These are phyloP conservation scores for Protomyces inundatus DNA, from an alignment of 1,139 yeast genomes.

Conservation along the genomic window DNA sequence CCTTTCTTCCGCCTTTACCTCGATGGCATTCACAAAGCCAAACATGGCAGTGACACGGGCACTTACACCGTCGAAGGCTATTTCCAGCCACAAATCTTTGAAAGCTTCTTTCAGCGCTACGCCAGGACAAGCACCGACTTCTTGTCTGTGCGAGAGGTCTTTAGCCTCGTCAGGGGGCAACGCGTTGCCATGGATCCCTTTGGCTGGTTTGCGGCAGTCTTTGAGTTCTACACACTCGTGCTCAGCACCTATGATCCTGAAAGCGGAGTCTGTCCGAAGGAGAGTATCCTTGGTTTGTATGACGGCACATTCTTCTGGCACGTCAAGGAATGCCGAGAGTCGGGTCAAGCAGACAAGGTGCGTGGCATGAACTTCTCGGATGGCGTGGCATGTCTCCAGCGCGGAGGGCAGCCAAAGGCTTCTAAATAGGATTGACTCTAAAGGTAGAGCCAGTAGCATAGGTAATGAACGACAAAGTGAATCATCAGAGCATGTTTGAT, in stretches of 20 bases:
- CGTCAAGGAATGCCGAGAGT: slow-evolving; percentile 9
- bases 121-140: slow-evolving; percentile 1
- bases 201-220: slow-evolving; percentile 25
- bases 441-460: too few species aligned
- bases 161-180: slow-evolving; percentile 13
- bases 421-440: not conserved
- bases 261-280: slow-evolving; percentile 12
- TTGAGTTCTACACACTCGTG: slow-evolving; percentile 24
- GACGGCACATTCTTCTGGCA: slow-evolving; percentile 22
- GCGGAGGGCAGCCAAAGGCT: not conserved
- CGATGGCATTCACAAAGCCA: slow-evolving; percentile 25
- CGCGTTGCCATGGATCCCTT: slow-evolving; percentile 24
- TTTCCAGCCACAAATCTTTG: slow-evolving; percentile 21
- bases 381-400: slow-evolving; percentile 5
- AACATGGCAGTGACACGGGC: slow-evolving; percentile 24
- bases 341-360: not conserved
- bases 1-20: slow-evolving; percentile 24
- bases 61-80: slow-evolving; percentile 18
- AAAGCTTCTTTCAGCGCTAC: slow-evolving; percentile 19
- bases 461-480: too few species aligned
- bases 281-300: slow-evolving; percentile 10
- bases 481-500: too few species aligned
- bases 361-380: slow-evolving; percentile 8
- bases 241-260: slow-evolving; percentile 7
- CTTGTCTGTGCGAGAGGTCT: slow-evolving; percentile 18